A percentile compares a stretch with the other conserved stretches of the same genome.
These are phyloP conservation scores for Kodamaea ohmeri DNA, from an alignment of 1,139 yeast genomes.

Conservation along the genomic window DNA sequence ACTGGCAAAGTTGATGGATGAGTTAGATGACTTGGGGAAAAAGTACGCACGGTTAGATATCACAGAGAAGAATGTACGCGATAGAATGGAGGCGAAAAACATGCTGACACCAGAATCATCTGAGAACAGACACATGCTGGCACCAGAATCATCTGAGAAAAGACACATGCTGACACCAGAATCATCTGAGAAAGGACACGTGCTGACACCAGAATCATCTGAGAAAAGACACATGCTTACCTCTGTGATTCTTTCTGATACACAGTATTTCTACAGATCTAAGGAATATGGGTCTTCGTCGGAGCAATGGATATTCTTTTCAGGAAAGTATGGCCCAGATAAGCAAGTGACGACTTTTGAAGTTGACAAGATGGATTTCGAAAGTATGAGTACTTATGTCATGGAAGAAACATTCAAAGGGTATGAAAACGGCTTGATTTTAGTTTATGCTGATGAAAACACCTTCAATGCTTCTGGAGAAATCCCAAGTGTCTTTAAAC, in stretches of 20 bases:
- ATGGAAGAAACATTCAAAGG: constrained; percentile 16
- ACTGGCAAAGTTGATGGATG: constrained; percentile 18
- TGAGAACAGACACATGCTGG: not conserved
- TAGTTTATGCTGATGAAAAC: constrained; percentile 19
- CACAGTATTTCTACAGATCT: constrained; percentile 24
- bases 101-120: too few species aligned
- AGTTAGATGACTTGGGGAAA: constrained; percentile 19
- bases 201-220: constrained; percentile 3
- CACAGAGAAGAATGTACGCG: constrained; percentile 21
- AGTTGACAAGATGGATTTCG: constrained; percentile 22
- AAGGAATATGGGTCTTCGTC: constrained; percentile 11
- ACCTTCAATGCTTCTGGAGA: not conserved
- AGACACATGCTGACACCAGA: constrained; percentile 28
- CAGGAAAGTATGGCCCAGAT: constrained; percentile 12
- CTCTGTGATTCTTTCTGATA: constrained; percentile 31
- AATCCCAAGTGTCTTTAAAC: constrained; percentile 3
- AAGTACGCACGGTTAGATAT: constrained; percentile 23
- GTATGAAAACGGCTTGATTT: constrained; percentile 18
- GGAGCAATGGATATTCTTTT: constrained; percentile 17
- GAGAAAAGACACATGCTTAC: constrained; percentile 21
- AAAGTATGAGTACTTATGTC: constrained; percentile 19
- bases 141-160: constrained; percentile 6
- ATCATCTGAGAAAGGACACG: too few species aligned
- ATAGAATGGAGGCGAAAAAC: constrained; percentile 1
- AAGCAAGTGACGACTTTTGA: constrained; percentile 19